Base-by-base conservation (phyloP, 1,139 yeast species). In the Keqinozyma sinolaborantium region DNA sequence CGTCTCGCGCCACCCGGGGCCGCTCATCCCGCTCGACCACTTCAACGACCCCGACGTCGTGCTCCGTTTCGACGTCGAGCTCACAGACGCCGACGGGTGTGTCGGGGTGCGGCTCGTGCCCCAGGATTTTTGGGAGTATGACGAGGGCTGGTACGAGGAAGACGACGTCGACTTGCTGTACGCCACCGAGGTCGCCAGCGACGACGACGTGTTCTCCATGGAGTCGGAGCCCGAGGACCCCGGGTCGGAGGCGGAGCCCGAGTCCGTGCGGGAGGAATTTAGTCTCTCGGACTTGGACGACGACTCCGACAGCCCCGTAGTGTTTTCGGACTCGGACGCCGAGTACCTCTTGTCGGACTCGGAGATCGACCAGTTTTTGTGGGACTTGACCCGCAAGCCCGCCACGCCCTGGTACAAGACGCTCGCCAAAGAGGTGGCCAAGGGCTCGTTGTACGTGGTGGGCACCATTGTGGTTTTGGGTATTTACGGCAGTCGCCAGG, bases 381-480 rank as follows among this genome's bases (percentile, higher is more conserved):
- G 9, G 9, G 21, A 18, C 10, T 10, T 18, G 9, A 10, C 25
- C 7, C 9, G 9, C 12, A 10, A 7, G 7, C 21, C 21, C 7
- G 9, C 21, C 7, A 18, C 21, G 21, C 33, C 39, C 14, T 9
- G 31, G n/a, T 30, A 44, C 28, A 56, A 51, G 28, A 33, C 52
- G 2, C 26, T 60, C 23, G 41, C 50, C 8, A 62, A 59, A 35
- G 74, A 68, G 38, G 44, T 48, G 5, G 57, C 55, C 2, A 65
- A 63, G 37, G 72, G 64, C 4, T 38, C 57, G 5, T 32, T 62
- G 13, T 66, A 67, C 36, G 60, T 51, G 6, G 37, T 49, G 12
- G 60, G 60, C 3, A 64, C 73, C 1, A 44, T 68, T 25, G 40
- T 60, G 11, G 71, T 69, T 2, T 56, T 69, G 38, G 72, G 69